A percentile compares a stretch with the other conserved stretches of the same genome.
phyloP scores from a whole-genome alignment of 2,329 filamentous ascomycete genomes.

The Trichoderma sp. region DNA sequence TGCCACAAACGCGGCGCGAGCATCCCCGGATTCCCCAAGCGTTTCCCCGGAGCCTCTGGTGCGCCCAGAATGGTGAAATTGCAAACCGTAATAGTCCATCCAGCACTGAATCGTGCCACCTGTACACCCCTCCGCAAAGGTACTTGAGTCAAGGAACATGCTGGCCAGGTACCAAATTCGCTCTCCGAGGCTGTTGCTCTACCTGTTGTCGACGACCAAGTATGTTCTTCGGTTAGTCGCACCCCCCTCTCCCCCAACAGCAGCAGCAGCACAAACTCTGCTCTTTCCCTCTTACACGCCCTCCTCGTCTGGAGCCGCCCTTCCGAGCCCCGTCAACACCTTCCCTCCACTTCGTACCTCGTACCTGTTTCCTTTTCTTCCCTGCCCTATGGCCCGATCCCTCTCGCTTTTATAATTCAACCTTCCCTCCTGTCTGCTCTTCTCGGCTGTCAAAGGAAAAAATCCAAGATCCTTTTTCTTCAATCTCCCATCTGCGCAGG shows the following conservation, averaged over 20 bases:
- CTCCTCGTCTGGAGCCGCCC: constrained; percentile 26
- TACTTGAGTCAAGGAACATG: not conserved
- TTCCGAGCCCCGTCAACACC: constrained; percentile 13
- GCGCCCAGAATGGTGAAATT: constrained; percentile 1
- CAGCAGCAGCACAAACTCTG: not conserved
- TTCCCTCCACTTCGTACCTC: constrained; percentile 6
- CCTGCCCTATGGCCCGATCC: constrained; percentile 2
- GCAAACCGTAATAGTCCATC: not conserved
- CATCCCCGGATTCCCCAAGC: constrained; percentile 25
- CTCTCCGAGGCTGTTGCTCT: not conserved
- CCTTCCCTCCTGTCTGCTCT: constrained; percentile 13
- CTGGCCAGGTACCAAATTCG: not conserved
- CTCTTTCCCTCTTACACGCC: constrained; percentile 15
- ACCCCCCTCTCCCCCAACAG: constrained; percentile 6
- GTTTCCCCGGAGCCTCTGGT: constrained; percentile 22
- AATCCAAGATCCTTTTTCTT: constrained; percentile 1
- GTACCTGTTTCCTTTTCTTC: not conserved
- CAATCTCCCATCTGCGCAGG: constrained; percentile 7
- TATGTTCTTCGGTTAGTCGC: not conserved
- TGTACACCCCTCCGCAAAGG: not conserved
- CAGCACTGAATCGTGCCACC: not conserved
- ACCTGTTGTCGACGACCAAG: not conserved
- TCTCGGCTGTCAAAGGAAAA: constrained; percentile 12
- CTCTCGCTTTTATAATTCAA: constrained; percentile 25
- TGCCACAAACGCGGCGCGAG: constrained; percentile 15